Conservation (phyloP, 495 filamentous ascomycete genomes). For the Physcia stellaris region DNA sequence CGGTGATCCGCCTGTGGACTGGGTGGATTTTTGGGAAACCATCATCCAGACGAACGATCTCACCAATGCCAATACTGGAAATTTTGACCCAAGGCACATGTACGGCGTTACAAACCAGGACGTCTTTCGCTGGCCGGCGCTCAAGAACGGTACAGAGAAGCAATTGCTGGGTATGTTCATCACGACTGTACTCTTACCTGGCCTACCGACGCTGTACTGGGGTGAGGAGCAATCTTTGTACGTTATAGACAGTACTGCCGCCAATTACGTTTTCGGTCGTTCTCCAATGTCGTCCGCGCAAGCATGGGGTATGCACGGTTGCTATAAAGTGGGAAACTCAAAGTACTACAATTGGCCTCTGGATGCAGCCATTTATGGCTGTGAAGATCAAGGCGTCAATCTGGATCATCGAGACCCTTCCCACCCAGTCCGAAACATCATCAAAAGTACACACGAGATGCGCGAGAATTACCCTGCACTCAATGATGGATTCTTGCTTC, state of each 20-base stretch:
- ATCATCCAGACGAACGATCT: constrained; percentile 53
- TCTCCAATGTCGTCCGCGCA: constrained; percentile 51
- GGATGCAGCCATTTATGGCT: constrained; percentile 39
- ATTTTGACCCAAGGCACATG: constrained; percentile 59
- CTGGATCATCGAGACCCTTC: constrained; percentile 61
- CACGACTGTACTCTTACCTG: constrained; percentile 50
- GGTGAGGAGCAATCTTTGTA: constrained; percentile 64
- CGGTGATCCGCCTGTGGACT: constrained; percentile 45
- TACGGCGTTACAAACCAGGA: constrained; percentile 62
- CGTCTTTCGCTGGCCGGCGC: constrained; percentile 59
- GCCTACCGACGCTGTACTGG: constrained; percentile 51
- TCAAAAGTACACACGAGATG: constrained; percentile 54
- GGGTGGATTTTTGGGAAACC: constrained; percentile 46
- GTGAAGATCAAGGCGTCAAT: constrained; percentile 40
- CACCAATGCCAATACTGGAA: constrained; percentile 48
- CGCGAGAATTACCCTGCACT: constrained; percentile 44
- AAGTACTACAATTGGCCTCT: constrained; percentile 50
- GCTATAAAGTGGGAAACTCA: constrained; percentile 40
- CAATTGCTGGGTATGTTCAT: constrained; percentile 50
- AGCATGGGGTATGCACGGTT: constrained; percentile 59
- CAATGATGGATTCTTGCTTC: constrained; percentile 51
- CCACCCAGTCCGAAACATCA: constrained; percentile 49
- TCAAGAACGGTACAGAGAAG: constrained; percentile 48
- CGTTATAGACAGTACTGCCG: constrained; percentile 49
- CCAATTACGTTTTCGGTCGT: constrained; percentile 59